These are phyloP conservation scores for Trichoderma afroharzianum DNA, from an alignment of 2,329 filamentous ascomycete genomes.

Conservation along the genomic window DNA sequence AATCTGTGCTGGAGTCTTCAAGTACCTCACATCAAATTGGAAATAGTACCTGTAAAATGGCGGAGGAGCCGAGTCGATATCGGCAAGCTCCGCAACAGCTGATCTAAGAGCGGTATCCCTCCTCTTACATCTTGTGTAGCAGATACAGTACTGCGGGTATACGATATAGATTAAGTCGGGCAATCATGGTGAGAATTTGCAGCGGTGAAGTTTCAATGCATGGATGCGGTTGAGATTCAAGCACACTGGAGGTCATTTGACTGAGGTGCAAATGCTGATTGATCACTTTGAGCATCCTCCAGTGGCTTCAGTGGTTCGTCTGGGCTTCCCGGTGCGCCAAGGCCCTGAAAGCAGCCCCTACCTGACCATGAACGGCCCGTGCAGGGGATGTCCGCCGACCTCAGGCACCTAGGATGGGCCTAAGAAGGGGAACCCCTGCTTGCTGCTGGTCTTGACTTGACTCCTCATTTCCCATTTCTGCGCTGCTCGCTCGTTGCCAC, in stretches of 20 bases:
- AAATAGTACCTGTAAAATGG: neutral
- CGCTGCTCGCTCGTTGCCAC: neutral
- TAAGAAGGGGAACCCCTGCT: neutral
- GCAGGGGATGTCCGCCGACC: neutral
- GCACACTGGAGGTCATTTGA: neutral
- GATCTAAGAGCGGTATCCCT: neutral
- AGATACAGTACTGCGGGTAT: neutral
- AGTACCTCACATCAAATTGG: neutral
- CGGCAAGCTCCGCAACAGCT: neutral
- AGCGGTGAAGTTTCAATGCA: neutral
- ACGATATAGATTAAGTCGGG: neutral
- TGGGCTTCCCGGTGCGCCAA: neutral
- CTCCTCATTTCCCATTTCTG: slow-evolving; percentile 8
- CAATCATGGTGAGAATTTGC: neutral
- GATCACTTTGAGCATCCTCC: neutral
- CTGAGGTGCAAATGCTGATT: neutral
- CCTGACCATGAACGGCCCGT: neutral
- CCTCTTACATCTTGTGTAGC: neutral
- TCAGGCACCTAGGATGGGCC: neutral
- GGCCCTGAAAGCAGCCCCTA: neutral
- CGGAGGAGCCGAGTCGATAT: neutral
- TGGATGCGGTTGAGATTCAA: neutral
- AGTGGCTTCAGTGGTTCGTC: neutral
- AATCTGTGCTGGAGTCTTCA: neutral
- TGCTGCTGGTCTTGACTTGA: neutral